phyloP scores from a whole-genome alignment of 768 basidiomycete genomes.

The Amanita exitialis region DNA sequence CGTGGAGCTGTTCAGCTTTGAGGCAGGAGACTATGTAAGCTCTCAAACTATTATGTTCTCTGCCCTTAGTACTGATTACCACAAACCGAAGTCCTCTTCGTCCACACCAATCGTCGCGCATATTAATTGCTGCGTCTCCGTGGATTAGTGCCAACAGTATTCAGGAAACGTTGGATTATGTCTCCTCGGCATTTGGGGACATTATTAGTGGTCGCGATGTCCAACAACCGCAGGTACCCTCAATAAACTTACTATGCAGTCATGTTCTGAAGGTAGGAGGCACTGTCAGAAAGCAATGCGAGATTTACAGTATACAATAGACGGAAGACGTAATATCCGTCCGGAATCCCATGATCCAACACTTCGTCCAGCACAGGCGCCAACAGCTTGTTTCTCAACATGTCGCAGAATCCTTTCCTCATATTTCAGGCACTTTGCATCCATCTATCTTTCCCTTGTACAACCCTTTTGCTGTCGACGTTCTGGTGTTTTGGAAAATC shows the following conservation, averaged over 20 bases:
- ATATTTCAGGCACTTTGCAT: constrained; percentile 44
- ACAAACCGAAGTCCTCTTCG: constrained; percentile 21
- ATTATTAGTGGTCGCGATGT: constrained; percentile 39
- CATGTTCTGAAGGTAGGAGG: constrained; percentile 33
- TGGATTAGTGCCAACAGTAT: constrained; percentile 27
- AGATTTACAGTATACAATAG: background rate
- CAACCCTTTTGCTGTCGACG: constrained; percentile 61
- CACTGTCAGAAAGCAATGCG: too few species aligned
- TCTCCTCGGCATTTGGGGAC: constrained; percentile 36
- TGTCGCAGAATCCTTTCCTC: constrained; percentile 30
- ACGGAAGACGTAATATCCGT: constrained; percentile 6
- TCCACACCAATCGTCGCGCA: constrained; percentile 36
- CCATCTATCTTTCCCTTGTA: constrained; percentile 71
- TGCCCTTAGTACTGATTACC: constrained; percentile 9
- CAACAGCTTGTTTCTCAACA: constrained; percentile 25
- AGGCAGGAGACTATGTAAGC: constrained; percentile 31
- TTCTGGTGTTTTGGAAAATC: constrained; percentile 71
- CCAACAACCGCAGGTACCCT: constrained; percentile 35
- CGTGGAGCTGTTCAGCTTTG: constrained; percentile 47
- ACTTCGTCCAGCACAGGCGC: constrained; percentile 44
- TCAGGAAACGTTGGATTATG: constrained; percentile 37
- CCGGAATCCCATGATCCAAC: constrained; percentile 20
- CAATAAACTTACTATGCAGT: constrained; percentile 40
- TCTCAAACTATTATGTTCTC: background rate
- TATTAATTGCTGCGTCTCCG: constrained; percentile 31